These are phyloP conservation scores for Coemansia sp. DNA, from an alignment of 192 early-diverging fungal species.

Conservation along the genomic window DNA sequence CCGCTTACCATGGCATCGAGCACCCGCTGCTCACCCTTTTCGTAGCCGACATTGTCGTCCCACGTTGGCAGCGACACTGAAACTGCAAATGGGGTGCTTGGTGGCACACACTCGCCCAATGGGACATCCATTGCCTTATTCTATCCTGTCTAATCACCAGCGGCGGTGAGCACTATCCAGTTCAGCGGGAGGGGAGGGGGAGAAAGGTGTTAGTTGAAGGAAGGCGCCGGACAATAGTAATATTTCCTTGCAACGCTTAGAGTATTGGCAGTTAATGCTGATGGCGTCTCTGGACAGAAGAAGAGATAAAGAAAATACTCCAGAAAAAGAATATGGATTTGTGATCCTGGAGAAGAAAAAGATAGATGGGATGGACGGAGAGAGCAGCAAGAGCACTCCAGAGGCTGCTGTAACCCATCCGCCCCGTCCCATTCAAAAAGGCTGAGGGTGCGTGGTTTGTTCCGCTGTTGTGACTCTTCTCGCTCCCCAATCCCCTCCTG, in stretches of 20 bases:
- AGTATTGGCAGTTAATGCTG: neutral
- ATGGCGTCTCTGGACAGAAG: neutral
- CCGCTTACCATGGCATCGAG: conserved; percentile 73
- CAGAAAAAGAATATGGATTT: too few species aligned
- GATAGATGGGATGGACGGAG: neutral
- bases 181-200: too few species aligned
- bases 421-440: too few species aligned
- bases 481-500: too few species aligned
- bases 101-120: conserved; percentile 75
- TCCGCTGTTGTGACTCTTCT: too few species aligned
- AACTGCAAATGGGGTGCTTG: conserved; percentile 74
- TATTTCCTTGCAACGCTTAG: neutral
- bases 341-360: neutral
- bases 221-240: neutral
- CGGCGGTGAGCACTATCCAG: too few species aligned
- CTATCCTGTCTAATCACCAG: neutral
- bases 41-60: conserved; percentile 89
- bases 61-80: conserved; percentile 91
- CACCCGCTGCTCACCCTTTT: conserved; percentile 78
- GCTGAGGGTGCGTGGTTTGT: too few species aligned
- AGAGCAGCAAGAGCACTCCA: too few species aligned
- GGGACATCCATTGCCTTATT: conserved; percentile 27
- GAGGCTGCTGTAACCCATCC: too few species aligned
- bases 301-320: neutral
- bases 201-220: neutral